Evolutionary conservation across 2,329 filamentous ascomycete genomes (phyloP), one percentile per base, ranked within the genome.

Genomic region (Diaporthe sp.): DNA sequence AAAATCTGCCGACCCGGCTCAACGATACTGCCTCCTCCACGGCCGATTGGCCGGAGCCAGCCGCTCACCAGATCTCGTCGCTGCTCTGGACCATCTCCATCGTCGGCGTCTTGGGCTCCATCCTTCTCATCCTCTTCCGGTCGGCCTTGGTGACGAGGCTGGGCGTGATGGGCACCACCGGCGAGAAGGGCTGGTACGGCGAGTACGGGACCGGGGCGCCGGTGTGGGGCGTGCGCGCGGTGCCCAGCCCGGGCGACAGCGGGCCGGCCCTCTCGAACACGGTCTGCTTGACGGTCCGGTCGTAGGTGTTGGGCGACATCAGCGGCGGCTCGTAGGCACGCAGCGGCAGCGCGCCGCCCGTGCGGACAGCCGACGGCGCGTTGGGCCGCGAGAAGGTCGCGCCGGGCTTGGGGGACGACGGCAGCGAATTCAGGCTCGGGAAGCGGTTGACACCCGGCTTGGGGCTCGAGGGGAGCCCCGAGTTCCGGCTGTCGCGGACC

Each of bases 131-230:
- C 81, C 89, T 87, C 87, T 92, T 95, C 38, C 93, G 85, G 80
- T 96, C 93, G 76, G 90, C 89, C 82, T 88, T 91, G 33, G 91
- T 94, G 22, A 94, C 91, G 61, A 96, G 84, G 28, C 90, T 91
- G n/a, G 94, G 93, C 40, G 94, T 95, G 66, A 96, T 90, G 1
- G 94, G 94, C 68, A 95, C 89, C 64, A 94, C 87, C 1, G 94
- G 93, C 9, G 92, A 93, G 81, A 92, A 94, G 0, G 94, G 94
- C 85, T 96, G 94, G 78, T 96, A 96, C 0, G 94, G 93, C 72
- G 90, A 91, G 82, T 96, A 96, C 2, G 94, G 94, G 30, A 92
- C 89, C 1, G 90, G 87, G 30, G 86, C 87, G 6, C 89, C 90
- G 1, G 89, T 91, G 81, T 86, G 89, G 0, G 93, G 94, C 3